A percentile compares a stretch with the other conserved stretches of the same genome.
Evolutionary conservation across 805 yeast genomes (phyloP).

Genomic region (Pichia phayaonensis): DNA sequence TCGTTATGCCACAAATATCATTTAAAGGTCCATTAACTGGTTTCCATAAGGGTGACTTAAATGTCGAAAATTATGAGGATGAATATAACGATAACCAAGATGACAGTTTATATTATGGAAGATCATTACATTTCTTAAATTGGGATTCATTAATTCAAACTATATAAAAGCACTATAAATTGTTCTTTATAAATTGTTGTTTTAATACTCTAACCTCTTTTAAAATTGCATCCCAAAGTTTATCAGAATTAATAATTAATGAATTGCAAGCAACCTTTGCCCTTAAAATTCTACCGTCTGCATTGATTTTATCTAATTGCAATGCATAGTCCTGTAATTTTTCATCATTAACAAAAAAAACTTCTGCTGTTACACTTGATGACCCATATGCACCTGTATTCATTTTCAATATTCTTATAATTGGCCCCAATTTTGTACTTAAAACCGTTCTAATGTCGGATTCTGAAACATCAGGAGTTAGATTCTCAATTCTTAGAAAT

Average conservation of each 20-base stretch:
- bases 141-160: slow-evolving; percentile 16
- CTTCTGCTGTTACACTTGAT: slow-evolving; percentile 14
- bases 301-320: slow-evolving; percentile 8
- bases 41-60: slow-evolving; percentile 11
- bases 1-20: slow-evolving; percentile 26
- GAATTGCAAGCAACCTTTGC: slow-evolving; percentile 10
- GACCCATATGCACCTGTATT: background rate
- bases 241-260: slow-evolving; percentile 6
- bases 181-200: background rate
- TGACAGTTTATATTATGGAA: slow-evolving; percentile 25
- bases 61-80: slow-evolving; percentile 12
- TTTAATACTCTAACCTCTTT: slow-evolving; percentile 7
- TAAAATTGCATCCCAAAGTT: slow-evolving; percentile 10
- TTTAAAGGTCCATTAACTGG: slow-evolving; percentile 19
- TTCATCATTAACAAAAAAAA: slow-evolving; percentile 12
- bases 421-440: slow-evolving; percentile 15
- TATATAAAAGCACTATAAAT: background rate
- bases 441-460: slow-evolving; percentile 24
- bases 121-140: slow-evolving; percentile 23
- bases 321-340: slow-evolving; percentile 5
- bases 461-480: slow-evolving; percentile 25
- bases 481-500: slow-evolving; percentile 26
- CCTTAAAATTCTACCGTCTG: slow-evolving; percentile 13
- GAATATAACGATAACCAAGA: slow-evolving; percentile 26
- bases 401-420: slow-evolving; percentile 12